Evolutionary conservation across 352 stramenopile genomes (phyloP).

Genomic region (Phytopythium mirpurense): DNA sequence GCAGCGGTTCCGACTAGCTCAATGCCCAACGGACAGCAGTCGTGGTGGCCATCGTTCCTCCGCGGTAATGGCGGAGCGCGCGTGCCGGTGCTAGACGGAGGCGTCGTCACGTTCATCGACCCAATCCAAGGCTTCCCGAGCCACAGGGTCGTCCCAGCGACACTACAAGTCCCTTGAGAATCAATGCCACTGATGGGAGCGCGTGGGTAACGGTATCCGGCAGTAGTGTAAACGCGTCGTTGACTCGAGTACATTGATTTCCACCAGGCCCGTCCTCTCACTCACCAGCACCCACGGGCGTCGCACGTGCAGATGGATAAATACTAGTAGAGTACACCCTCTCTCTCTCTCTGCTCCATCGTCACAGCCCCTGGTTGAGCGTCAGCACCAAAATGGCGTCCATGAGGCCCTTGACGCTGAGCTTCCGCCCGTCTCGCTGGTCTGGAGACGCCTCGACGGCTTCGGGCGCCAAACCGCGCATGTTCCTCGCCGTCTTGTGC

Average conservation of each 20-base stretch:
- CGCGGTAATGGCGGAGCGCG: slow-evolving; percentile 1
- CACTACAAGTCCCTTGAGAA: too few species aligned
- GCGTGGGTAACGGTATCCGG: too few species aligned
- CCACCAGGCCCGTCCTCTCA: too few species aligned
- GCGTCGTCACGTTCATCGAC: slow-evolving; percentile 1
- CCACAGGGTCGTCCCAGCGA: background rate
- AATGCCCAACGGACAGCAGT: background rate
- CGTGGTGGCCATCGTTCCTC: too few species aligned
- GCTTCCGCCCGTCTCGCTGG: background rate
- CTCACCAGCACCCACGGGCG: too few species aligned
- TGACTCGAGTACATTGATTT: too few species aligned
- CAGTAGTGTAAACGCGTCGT: too few species aligned
- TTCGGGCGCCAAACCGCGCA: slow-evolving; percentile 10
- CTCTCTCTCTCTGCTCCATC: background rate
- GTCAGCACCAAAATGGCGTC: slow-evolving; percentile 22
- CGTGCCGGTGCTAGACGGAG: background rate
- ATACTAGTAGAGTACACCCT: background rate
- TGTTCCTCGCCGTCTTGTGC: background rate
- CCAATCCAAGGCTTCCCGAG: background rate
- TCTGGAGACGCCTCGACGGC: background rate
- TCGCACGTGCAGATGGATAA: background rate
- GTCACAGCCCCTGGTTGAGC: slow-evolving; percentile 19
- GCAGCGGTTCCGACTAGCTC: background rate
- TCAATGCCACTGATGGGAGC: too few species aligned
- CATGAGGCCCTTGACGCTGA: slow-evolving; percentile 21